Evolutionary conservation across 1,284 basidiomycete genomes (phyloP).

Genomic region (Irpex lacteus): DNA sequence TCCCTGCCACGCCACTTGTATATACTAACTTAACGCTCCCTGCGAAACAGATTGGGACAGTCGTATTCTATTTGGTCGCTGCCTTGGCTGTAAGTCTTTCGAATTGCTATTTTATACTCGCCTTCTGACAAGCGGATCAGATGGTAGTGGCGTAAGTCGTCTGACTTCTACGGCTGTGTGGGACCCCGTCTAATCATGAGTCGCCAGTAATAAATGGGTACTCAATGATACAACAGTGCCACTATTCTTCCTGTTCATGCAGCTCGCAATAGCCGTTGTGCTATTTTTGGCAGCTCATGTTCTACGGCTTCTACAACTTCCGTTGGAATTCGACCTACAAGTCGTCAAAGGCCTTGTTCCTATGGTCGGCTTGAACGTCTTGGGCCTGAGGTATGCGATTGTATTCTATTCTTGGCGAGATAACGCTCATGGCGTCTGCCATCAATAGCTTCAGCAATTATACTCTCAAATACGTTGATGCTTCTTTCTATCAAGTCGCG

Average conservation of each 20-base stretch:
- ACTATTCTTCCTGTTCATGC: conserved; percentile 83
- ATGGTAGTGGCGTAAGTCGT: conserved; percentile 75
- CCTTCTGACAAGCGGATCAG: conserved; percentile 33
- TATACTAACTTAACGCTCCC: neutral
- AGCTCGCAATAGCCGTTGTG: conserved; percentile 75
- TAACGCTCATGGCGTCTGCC: neutral
- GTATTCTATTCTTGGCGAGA: neutral
- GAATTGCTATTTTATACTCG: conserved; percentile 18
- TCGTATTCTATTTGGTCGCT: conserved; percentile 78
- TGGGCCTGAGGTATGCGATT: conserved; percentile 68
- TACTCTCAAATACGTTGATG: conserved; percentile 88
- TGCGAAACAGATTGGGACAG: conserved; percentile 52
- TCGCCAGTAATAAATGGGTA: conserved; percentile 76
- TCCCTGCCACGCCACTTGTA: neutral
- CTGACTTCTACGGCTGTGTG: neutral
- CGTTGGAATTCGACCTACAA: conserved; percentile 55
- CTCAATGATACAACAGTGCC: conserved; percentile 66
- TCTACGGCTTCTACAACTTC: conserved; percentile 59
- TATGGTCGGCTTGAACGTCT: conserved; percentile 70
- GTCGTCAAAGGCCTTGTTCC: conserved; percentile 72
- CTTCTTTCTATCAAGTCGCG: conserved; percentile 89
- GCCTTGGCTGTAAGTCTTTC: conserved; percentile 66
- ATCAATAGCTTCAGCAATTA: conserved; percentile 78
- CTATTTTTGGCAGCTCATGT: conserved; percentile 68
- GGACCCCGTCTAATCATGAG: conserved; percentile 4